Base-by-base conservation (phyloP, 2,329 filamentous ascomycete genomes). In the Penicillium thymicola region DNA sequence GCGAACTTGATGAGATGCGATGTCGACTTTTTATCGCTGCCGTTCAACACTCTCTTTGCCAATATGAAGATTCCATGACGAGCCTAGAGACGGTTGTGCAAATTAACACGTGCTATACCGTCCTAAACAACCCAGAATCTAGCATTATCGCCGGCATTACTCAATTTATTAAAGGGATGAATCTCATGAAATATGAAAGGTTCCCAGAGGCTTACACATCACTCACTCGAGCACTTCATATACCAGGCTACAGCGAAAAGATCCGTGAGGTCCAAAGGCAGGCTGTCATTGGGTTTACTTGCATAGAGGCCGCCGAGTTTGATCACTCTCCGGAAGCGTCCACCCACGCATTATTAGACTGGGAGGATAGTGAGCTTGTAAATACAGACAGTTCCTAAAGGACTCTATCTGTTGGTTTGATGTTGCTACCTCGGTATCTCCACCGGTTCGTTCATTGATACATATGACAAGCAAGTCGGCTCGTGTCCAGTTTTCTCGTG, bases 131-230 rank as follows among this genome's bases (percentile, higher is more conserved):
- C 13, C 46, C 53, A 41, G 32, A 54, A 9, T 32, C 58, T 11
- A 23, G 21, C 13, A 43, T 65, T 9, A 40, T 63, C 11, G 14
- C 41, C 21, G 60, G 52, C 13, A 63, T 66, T 45, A 57, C 64
- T 7, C 37, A 59, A n/a, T 67, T 61, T 30, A 51, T 67, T 6
- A 57, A 52, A 34, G 64, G 61, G 10, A 56, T 58, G 43, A 61
- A 63, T 36, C 54, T 65, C 10, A 55, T 66, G 46, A 52, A 57
- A 28, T 27, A 54, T 21, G 51, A 51, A 18, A 18, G 57, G 4
- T 62, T 60, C 49, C 36, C 55, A 4, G 55, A 57, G 13, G 65
- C 65, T 23, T 66, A 64, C 27, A 54, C 48, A 49, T 55, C 56
- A 1, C 55, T 66, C 41, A 54, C 61, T 10, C 44, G 51, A 34